Evolutionary conservation across 2,329 filamentous ascomycete genomes (phyloP).

Genomic region (Xylaria sp.): DNA sequence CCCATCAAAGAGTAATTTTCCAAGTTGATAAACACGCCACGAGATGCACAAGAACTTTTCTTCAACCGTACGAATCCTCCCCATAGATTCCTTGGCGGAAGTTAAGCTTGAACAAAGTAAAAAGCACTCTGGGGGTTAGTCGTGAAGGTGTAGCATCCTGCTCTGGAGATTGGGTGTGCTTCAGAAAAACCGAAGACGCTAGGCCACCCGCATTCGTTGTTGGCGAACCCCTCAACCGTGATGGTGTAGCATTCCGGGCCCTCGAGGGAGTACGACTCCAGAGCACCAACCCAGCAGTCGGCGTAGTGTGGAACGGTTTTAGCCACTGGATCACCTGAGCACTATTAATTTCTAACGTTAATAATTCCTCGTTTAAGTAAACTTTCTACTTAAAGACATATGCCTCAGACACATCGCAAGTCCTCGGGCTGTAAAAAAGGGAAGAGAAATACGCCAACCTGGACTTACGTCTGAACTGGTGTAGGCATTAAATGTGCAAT

Average conservation of each 20-base stretch:
- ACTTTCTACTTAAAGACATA: neutral
- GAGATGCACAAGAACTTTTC: too few relatives aligned
- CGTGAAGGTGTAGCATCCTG: neutral
- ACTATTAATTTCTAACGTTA: neutral
- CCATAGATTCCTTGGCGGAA: neutral
- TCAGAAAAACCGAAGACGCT: neutral
- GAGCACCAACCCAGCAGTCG: neutral
- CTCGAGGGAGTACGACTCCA: neutral
- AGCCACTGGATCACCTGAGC: neutral
- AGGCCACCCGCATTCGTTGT: neutral
- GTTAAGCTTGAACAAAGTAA: neutral
- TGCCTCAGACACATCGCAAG: neutral
- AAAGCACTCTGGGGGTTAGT: neutral
- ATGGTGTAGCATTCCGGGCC: neutral
- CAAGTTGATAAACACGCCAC: neutral
- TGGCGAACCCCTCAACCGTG: neutral
- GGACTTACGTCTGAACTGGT: neutral
- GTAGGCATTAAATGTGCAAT: neutral
- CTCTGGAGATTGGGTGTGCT: neutral
- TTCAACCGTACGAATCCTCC: neutral
- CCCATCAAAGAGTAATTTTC: neutral
- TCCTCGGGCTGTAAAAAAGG: neutral
- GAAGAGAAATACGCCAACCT: neutral
- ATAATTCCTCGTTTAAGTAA: neutral
- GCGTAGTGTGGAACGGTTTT: neutral